Percentiles rank a stretch among this genome's conserved stretches.
Conservation (phyloP, 306 rosid species). For the Hylodesmum podocarpum region DNA sequence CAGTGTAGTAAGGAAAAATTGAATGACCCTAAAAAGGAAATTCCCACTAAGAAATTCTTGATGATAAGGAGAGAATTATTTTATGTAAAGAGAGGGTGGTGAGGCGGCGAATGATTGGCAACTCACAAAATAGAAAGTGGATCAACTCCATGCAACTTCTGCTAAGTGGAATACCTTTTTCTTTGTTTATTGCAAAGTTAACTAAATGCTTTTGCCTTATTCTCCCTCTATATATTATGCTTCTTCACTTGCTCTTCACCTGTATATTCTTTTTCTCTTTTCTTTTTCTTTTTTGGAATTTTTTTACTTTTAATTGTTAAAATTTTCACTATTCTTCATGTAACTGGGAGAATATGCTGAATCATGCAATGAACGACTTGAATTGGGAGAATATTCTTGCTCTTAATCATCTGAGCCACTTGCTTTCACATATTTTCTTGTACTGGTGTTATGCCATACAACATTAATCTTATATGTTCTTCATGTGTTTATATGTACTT, state of each 20-base stretch:
- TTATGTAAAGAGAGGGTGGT: conserved; percentile 27
- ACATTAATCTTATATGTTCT: too few relatives aligned
- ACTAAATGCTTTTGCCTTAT: conserved; percentile 46
- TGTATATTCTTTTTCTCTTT: conserved; percentile 35
- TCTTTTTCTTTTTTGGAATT: conserved; percentile 23
- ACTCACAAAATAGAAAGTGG: conserved; percentile 31
- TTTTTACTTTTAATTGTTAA: background rate
- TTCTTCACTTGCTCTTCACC: conserved; percentile 40
- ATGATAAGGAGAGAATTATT: conserved; percentile 46
- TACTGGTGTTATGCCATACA: background rate
- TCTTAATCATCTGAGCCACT: conserved; percentile 28
- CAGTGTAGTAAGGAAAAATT: conserved; percentile 9
- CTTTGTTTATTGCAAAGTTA: conserved; percentile 45
- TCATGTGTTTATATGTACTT: background rate
- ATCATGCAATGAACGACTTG: conserved; percentile 31
- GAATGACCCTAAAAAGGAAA: conserved; percentile 63
- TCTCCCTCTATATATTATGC: conserved; percentile 40
- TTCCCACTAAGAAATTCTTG: conserved; percentile 78
- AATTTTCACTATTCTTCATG: background rate
- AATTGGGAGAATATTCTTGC: background rate
- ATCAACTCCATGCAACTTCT: conserved; percentile 63
- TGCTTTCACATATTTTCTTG: background rate
- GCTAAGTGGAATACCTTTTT: conserved; percentile 61
- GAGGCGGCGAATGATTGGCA: conserved; percentile 38
- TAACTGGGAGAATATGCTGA: conserved; percentile 33